Evolutionary conservation across 1,139 yeast genomes (phyloP).

Genomic region (Debaryomyces udenii): DNA sequence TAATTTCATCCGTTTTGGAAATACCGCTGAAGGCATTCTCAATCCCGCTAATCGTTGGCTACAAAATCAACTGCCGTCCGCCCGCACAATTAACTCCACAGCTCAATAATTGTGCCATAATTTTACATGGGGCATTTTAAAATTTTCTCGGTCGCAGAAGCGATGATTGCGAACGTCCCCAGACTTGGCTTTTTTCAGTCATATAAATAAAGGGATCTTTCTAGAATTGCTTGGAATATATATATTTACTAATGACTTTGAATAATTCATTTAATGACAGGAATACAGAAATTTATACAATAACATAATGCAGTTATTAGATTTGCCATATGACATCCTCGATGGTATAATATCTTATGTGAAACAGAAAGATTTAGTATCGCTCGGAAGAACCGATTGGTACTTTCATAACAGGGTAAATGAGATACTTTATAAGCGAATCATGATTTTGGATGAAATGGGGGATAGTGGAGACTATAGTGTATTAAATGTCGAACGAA

Average conservation of each 20-base stretch:
- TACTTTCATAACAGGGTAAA: constrained; percentile 20
- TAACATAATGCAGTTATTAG: constrained; percentile 2
- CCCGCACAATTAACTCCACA: constrained; percentile 4
- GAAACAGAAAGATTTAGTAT: constrained; percentile 18
- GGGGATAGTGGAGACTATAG: constrained; percentile 12
- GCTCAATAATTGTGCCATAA: constrained; percentile 4
- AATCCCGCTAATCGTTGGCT: constrained; percentile 20
- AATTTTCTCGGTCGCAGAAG: background rate
- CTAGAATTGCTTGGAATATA: constrained; percentile 2
- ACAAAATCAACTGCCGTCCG: constrained; percentile 3
- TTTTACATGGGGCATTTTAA: constrained; percentile 6
- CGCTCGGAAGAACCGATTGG: constrained; percentile 17
- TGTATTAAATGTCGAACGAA: constrained; percentile 14
- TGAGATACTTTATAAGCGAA: constrained; percentile 20
- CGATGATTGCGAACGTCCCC: constrained; percentile 9
- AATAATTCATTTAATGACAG: too few relatives aligned
- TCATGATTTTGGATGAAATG: constrained; percentile 20
- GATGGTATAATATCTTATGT: constrained; percentile 17
- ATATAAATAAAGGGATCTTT: constrained; percentile 1
- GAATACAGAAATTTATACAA: too few relatives aligned
- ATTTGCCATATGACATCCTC: constrained; percentile 10
- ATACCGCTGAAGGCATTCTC: constrained; percentile 18
- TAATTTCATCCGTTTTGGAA: constrained; percentile 30
- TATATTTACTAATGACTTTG: too few relatives aligned
- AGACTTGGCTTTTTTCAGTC: background rate